Evolutionary conservation across 305 asterid genomes (phyloP).

Genomic region (Salvia sclarea): DNA sequence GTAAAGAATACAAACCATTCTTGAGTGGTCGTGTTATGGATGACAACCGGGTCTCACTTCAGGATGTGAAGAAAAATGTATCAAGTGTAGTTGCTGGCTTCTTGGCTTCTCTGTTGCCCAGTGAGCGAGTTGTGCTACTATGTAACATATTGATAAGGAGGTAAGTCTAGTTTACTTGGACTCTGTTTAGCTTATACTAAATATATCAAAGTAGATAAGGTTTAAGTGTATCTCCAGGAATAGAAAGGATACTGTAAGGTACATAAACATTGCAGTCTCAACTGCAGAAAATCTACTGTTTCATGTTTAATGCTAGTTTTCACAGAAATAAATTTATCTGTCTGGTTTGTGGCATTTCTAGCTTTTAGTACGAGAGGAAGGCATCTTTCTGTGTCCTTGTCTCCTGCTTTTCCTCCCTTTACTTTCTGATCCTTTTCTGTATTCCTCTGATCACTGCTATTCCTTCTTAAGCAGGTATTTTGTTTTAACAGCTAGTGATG

Average conservation of each 20-base stretch:
- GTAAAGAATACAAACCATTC: slow-evolving; percentile 84
- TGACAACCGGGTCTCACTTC: slow-evolving; percentile 72
- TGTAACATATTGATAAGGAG: slow-evolving; percentile 87
- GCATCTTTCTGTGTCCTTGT: not conserved
- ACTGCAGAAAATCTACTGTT: not conserved
- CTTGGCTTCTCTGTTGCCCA: slow-evolving; percentile 73
- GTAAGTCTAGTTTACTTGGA: slow-evolving; percentile 41
- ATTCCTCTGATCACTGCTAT: slow-evolving; percentile 29
- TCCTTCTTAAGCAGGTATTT: slow-evolving; percentile 71
- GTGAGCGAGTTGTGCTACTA: slow-evolving; percentile 77
- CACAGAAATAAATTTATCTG: not conserved
- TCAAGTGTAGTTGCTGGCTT: slow-evolving; percentile 71
- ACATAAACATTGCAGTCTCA: slow-evolving; percentile 13
- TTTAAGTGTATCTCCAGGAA: slow-evolving; percentile 19
- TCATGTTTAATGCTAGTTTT: slow-evolving; percentile 13
- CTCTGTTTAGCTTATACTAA: slow-evolving; percentile 5
- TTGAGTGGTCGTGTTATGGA: slow-evolving; percentile 87
- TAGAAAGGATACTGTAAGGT: slow-evolving; percentile 15
- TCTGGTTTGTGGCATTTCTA: slow-evolving; percentile 12
- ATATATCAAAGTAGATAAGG: slow-evolving; percentile 20
- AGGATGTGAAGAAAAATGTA: slow-evolving; percentile 80
- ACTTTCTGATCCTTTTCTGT: not conserved
- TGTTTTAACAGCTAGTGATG: slow-evolving; percentile 79
- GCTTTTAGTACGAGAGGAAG: slow-evolving; percentile 2
- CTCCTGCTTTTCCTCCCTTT: not conserved